Evolutionary conservation across 2,329 filamentous ascomycete species (phyloP).

Genomic region (Tolypocladium guangdongense): DNA sequence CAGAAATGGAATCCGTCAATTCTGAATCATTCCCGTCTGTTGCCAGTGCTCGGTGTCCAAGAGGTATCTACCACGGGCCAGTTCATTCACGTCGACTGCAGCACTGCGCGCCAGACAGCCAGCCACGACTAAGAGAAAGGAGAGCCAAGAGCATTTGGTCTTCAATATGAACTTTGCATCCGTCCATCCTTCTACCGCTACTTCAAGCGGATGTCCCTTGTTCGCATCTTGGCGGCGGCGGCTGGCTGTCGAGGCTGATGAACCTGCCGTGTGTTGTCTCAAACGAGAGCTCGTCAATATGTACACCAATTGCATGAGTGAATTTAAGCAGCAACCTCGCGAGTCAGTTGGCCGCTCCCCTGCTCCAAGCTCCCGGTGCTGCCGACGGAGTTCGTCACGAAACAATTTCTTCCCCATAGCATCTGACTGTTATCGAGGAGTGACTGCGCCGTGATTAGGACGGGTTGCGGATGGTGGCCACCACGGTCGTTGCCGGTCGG

Average conservation of each 20-base stretch:
- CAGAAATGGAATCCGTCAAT: no score
- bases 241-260: constrained; percentile 2
- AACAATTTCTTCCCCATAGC: constrained; percentile 4
- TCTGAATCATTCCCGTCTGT: no score
- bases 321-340: constrained; percentile 4
- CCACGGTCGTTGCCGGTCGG: constrained; percentile 19
- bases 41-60: no score
- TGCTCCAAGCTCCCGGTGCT: constrained; percentile 8
- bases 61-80: no score
- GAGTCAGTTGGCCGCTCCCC: constrained; percentile 17
- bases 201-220: not conserved
- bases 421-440: constrained; percentile 11
- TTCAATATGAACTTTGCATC: no score
- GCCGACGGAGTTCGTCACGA: constrained; percentile 6
- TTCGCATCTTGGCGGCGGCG: constrained; percentile 1
- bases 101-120: no score
- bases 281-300: constrained; percentile 5
- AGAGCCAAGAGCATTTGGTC: no score
- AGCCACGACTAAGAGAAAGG: no score
- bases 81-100: no score
- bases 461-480: constrained; percentile 27
- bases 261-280: constrained; percentile 9
- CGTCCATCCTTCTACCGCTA: no score
- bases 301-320: not conserved
- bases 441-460: constrained; percentile 5